These are phyloP conservation scores for Litchi chinensis DNA, from an alignment of 345 rosid genomes.

Conservation along the genomic window DNA sequence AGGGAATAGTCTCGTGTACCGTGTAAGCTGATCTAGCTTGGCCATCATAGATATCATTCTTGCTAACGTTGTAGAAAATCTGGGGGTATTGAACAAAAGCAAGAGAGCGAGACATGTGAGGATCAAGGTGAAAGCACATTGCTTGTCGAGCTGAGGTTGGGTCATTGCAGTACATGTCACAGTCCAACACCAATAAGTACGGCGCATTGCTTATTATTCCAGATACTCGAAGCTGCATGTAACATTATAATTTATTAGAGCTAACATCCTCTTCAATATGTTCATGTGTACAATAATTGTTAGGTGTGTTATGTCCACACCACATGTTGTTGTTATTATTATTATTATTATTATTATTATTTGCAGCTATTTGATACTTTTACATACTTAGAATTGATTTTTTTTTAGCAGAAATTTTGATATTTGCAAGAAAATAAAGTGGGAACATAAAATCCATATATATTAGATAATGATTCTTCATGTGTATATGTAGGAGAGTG, in stretches of 20 bases:
- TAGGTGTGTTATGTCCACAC: no score
- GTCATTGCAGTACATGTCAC: conserved; percentile 59
- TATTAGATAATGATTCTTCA: neutral
- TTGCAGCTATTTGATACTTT: no score
- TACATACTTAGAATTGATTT: no score
- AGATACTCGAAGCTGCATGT: conserved; percentile 51
- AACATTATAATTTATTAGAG: neutral
- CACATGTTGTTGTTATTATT: no score
- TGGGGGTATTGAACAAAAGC: conserved; percentile 58
- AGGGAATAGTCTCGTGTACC: conserved; percentile 21
- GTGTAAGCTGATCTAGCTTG: conserved; percentile 28
- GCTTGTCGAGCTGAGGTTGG: conserved; percentile 50
- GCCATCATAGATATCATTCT: conserved; percentile 50
- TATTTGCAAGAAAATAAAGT: no score
- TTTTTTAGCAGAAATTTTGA: no score
- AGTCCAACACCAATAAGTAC: conserved; percentile 45
- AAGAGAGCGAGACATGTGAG: conserved; percentile 27
- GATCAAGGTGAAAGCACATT: conserved; percentile 51
- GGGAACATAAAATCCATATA: no score
- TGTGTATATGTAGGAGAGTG: neutral
- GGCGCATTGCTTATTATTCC: conserved; percentile 49
- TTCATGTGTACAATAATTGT: no score
- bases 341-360: no score
- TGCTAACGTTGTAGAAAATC: conserved; percentile 39
- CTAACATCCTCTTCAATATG: no score